phyloP scores from a whole-genome alignment of 805 yeast species.

The Hanseniaspora mollemarum region DNA sequence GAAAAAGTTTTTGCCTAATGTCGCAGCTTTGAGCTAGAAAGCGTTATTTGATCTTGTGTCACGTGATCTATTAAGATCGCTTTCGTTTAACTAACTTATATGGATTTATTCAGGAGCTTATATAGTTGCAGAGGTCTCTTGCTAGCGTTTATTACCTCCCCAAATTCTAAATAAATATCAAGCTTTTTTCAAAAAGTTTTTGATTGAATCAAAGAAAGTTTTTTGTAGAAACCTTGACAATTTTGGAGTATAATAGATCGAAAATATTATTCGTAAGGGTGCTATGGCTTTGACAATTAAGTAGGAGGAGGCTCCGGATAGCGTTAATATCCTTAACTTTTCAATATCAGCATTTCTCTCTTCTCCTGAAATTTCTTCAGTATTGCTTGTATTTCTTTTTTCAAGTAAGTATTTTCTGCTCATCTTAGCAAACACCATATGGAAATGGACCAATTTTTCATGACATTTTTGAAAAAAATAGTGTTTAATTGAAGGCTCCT shows the following conservation, averaged over 20 bases:
- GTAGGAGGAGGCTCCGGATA: constrained; percentile 69
- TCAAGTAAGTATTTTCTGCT: neutral
- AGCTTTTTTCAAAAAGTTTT: constrained; percentile 1
- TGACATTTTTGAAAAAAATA: constrained; percentile 45
- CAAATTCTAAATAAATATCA: neutral
- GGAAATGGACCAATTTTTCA: constrained; percentile 28
- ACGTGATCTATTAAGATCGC: no score
- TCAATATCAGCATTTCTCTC: constrained; percentile 22
- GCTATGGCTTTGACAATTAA: constrained; percentile 47
- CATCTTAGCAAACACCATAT: neutral
- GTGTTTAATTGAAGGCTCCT: no score
- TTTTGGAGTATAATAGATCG: constrained; percentile 30
- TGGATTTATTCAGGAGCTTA: no score
- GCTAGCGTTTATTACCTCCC: no score
- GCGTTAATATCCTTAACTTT: constrained; percentile 43
- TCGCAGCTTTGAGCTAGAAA: no score
- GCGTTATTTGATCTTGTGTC: no score
- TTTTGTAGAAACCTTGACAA: constrained; percentile 22
- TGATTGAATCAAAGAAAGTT: constrained; percentile 14
- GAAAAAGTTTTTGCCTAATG: no score
- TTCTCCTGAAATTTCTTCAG: constrained; percentile 45
- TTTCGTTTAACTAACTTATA: no score
- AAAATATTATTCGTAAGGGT: constrained; percentile 27
- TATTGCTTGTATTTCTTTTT: neutral
- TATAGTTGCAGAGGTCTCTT: no score